Evolutionary conservation across 2,329 filamentous ascomycete species (phyloP), one percentile per base, ranked within the genome.

Genomic region (Fusarium circinatum): DNA sequence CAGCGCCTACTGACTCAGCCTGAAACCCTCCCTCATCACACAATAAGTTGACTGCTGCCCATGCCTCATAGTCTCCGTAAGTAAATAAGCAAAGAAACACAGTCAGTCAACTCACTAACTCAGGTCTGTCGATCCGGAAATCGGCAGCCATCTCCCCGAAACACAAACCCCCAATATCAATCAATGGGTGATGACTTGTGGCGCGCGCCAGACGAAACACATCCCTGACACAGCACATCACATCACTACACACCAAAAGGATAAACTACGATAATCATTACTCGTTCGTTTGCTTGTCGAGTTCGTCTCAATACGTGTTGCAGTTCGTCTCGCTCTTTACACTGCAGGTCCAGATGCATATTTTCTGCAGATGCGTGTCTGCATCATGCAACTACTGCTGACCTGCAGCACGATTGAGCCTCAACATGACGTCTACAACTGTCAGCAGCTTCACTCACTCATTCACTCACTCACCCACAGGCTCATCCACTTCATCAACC

Each of bases 121-220:
- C 59, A 65, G 45, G 39, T 68, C 48, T 30, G 56, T 67, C 61
- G 65, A 73, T 73, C 70, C 70, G 65, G 70, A 39, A 67, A 73
- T 73, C 70, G 70, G 56, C 47, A 36, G 52, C 47, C 62, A 54
- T 59, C 67, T 60, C 71, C 71, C 71, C 67, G 67, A 74, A 73
- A 68, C 65, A 61, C 55, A 60, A 59, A 34, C 51, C 60, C 52
- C 52, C 45, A 51, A 59, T n/a, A 28, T 48, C 38, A n/a, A 28
- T 48, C 38, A n/a, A 38, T 64, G 32, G 24, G 54, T 51, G 42
- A 58, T 49, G 44, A 49, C 41, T 62, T 74, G 61, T 73, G 70
- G 76, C 75, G 76, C 76, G 76, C 76, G 76, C 76, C 73, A 77
- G 68, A 76, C 71, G 73, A 78, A 78, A 78, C 76, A 65, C 42